Evolutionary conservation across 345 rosid species (phyloP).

Genomic region (Boechera stricta): DNA sequence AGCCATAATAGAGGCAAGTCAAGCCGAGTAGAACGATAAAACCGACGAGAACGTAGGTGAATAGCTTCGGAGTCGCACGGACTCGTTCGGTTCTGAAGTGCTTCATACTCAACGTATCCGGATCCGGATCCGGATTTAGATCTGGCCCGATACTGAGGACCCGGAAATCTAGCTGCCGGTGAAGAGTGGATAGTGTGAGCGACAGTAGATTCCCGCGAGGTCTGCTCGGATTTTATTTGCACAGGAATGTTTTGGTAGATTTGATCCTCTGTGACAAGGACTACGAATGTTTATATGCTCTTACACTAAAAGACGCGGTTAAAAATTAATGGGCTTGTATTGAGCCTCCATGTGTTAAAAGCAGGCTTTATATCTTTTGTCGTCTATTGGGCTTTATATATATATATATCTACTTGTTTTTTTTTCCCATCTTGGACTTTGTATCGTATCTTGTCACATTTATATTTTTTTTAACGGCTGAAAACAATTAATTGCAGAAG

Average conservation of each 20-base stretch:
- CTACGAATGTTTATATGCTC: constrained; percentile 6
- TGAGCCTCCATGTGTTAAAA: background rate
- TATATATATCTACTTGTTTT: background rate
- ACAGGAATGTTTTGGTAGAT: constrained; percentile 30
- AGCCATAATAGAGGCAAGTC: constrained; percentile 75
- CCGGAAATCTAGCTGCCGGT: constrained; percentile 41
- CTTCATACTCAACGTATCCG: constrained; percentile 52
- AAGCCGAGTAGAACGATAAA: constrained; percentile 67
- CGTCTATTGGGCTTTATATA: background rate
- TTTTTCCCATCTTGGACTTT: background rate
- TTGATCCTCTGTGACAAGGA: constrained; percentile 19
- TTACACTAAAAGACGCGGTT: background rate
- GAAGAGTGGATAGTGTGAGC: constrained; percentile 37
- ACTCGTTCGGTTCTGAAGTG: constrained; percentile 54
- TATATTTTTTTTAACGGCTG: background rate
- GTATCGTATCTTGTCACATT: background rate
- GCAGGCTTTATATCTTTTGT: background rate
- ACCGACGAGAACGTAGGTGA: constrained; percentile 62
- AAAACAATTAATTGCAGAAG: background rate
- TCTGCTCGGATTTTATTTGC: constrained; percentile 35
- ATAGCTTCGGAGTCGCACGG: constrained; percentile 52
- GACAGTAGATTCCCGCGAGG: constrained; percentile 47
- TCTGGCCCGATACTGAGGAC: constrained; percentile 33
- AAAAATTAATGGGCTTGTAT: constrained; percentile 10
- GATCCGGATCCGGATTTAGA: constrained; percentile 47